phyloP scores from a whole-genome alignment of 1,139 yeast genomes.

The Kodamaea alishanica region DNA sequence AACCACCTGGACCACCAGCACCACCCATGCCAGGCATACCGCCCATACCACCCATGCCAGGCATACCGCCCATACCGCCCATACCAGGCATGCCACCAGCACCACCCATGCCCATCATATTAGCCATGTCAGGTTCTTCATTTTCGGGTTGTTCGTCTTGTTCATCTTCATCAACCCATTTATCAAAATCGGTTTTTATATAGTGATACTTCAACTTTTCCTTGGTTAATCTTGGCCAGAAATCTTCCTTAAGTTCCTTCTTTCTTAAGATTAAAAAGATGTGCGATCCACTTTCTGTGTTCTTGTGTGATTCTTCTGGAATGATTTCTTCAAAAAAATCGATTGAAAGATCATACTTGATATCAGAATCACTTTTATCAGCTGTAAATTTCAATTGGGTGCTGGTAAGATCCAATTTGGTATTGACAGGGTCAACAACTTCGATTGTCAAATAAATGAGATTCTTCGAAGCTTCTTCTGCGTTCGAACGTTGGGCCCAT shows the following conservation, averaged over 20 bases:
- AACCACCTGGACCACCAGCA: constrained; percentile 28
- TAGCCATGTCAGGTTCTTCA: constrained; percentile 39
- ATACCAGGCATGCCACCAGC: constrained; percentile 26
- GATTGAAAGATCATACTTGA: constrained; percentile 54
- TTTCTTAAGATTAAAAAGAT: constrained; percentile 69
- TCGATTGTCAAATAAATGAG: constrained; percentile 69
- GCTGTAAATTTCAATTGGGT: constrained; percentile 57
- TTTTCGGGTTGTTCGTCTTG: constrained; percentile 35
- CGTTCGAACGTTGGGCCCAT: constrained; percentile 96
- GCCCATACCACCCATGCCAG: constrained; percentile 30
- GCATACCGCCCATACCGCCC: constrained; percentile 27
- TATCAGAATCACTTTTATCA: constrained; percentile 44
- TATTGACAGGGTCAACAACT: constrained; percentile 65
- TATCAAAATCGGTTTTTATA: constrained; percentile 92
- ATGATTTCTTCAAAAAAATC: constrained; percentile 75
- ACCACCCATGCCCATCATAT: constrained; percentile 26
- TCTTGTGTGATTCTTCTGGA: constrained; percentile 57
- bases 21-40: constrained; percentile 30
- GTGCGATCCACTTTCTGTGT: constrained; percentile 65
- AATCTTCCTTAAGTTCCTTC: constrained; percentile 59
- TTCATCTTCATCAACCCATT: constrained; percentile 56
- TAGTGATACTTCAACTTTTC: constrained; percentile 57
- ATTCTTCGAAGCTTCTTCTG: constrained; percentile 67
- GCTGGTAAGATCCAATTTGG: constrained; percentile 62
- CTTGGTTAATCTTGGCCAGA: constrained; percentile 29